phyloP scores from a whole-genome alignment of 306 rosid genomes.

The Hippophae gyantsensis region DNA sequence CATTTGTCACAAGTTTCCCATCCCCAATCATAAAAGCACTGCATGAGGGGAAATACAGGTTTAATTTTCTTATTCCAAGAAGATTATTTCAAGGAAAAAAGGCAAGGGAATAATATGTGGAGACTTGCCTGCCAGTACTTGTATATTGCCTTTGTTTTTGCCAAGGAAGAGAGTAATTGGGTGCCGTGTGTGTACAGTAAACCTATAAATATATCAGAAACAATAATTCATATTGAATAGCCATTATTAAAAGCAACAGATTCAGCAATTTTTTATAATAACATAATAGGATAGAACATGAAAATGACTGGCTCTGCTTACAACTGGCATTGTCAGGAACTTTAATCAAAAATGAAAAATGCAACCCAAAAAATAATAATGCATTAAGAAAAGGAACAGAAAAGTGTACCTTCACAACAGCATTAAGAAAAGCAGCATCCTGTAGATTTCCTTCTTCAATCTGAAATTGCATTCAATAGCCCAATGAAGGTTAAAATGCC shows the following conservation, averaged over 20 bases:
- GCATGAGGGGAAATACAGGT: slow-evolving; percentile 24
- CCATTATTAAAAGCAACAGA: neutral
- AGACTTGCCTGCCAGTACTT: slow-evolving; percentile 91
- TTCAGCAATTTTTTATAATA: neutral
- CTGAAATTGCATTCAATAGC: slow-evolving; percentile 38
- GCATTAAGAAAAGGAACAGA: neutral
- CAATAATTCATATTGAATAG: neutral
- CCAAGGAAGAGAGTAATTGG: slow-evolving; percentile 99
- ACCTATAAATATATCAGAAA: slow-evolving; percentile 39
- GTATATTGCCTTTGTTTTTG: slow-evolving; percentile 93
- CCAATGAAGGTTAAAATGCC: slow-evolving; percentile 2
- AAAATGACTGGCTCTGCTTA: no score
- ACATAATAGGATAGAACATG: neutral
- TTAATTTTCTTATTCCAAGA: neutral
- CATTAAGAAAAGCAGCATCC: slow-evolving; percentile 70
- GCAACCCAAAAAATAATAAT: no score
- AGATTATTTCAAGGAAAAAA: neutral
- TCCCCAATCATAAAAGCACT: slow-evolving; percentile 94
- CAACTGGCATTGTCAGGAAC: no score
- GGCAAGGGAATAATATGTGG: slow-evolving; percentile 10
- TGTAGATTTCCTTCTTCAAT: slow-evolving; percentile 54
- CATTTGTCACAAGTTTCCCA: slow-evolving; percentile 83
- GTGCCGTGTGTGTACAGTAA: slow-evolving; percentile 92
- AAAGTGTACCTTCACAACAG: slow-evolving; percentile 78
- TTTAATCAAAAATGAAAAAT: no score